Evolutionary conservation across 2,329 filamentous ascomycete genomes (phyloP), one percentile per base, ranked within the genome.

Genomic region (Sphaerulina vaccinii): DNA sequence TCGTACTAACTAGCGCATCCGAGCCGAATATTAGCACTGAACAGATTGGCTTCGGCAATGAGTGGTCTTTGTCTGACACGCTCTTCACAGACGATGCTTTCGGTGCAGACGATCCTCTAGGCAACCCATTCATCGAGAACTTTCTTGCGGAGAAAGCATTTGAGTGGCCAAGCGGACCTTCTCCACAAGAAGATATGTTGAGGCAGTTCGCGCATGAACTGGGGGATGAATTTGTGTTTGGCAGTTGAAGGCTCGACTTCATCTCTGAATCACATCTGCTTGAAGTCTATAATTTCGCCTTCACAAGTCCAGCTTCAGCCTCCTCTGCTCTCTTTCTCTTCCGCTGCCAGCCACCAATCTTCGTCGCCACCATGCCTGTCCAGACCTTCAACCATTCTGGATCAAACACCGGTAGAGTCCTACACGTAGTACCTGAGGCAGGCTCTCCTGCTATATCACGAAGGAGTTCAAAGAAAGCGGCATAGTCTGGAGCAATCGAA

Each of bases 101-200:
- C 10, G 38, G 15, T n/a, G 37, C 42, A 23, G 50, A 56, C 5
- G 55, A 58, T 32, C 51, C 58, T 5, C 53, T 61, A 4, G 55
- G 51, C 16, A 59, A 61, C 41, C 55, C 55, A 13, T 56, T 61
- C 37, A 60, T 61, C 18, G 53, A 57, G 18, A 59, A 47, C 38
- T 59, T 61, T 27, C 39, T 61, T 24, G 57, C 56, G 19, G 59
- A 56, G 24, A 59, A 57, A 23, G 54, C 54, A 7, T 59, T 59
- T 33, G 47, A 54, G 29, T 58, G 56, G 56, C 45, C 53, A 23
- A 55, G 53, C 18, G 56, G 53, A n/a, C 45, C 50, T 15, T 56
- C 51, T 7, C 56, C 51, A 8, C 41, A 56, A 15, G 49, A 56
- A 46, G 54, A 59, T 22, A 43, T 49, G 15, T 38, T 59, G 7